Percentiles rank a stretch among this genome's conserved stretches.
Conservation (phyloP, 805 yeast species). For the Wickerhamomyces silvicola region DNA sequence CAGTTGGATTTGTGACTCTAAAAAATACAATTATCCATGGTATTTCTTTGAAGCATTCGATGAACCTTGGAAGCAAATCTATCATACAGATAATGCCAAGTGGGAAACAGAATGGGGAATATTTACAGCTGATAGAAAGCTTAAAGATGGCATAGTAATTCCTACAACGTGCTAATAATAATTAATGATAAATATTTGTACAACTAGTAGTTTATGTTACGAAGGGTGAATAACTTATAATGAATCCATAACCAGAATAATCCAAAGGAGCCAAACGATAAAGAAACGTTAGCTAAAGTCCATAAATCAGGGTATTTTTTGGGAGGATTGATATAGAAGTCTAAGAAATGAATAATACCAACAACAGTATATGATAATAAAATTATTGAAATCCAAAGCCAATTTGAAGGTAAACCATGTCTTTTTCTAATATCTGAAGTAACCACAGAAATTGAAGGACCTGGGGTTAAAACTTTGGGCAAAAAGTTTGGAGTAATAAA, state of each 20-base stretch:
- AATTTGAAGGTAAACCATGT: conserved; percentile 40
- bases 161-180: no score
- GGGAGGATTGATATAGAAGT: conserved; percentile 47
- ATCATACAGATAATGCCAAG: conserved; percentile 37
- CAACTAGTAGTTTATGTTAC: no score
- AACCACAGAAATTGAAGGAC: conserved; percentile 33
- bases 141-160: conserved; percentile 37
- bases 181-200: no score
- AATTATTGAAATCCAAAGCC: conserved; percentile 46
- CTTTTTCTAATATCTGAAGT: conserved; percentile 28
- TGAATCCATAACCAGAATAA: conserved; percentile 82
- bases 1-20: conserved; percentile 44
- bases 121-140: conserved; percentile 40
- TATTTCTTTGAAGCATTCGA: conserved; percentile 66
- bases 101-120: conserved; percentile 78
- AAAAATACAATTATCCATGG: conserved; percentile 37
- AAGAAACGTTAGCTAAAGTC: conserved; percentile 67
- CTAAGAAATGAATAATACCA: conserved; percentile 46
- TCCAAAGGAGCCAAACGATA: conserved; percentile 70
- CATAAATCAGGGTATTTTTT: conserved; percentile 71
- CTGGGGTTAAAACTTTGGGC: conserved; percentile 37
- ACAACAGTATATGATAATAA: conserved; percentile 48
- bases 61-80: conserved; percentile 61
- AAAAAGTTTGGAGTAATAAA: conserved; percentile 41
- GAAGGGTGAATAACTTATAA: conserved; percentile 38